Base-by-base conservation (phyloP, 805 yeast species). In the Candida nanaspora region DNA sequence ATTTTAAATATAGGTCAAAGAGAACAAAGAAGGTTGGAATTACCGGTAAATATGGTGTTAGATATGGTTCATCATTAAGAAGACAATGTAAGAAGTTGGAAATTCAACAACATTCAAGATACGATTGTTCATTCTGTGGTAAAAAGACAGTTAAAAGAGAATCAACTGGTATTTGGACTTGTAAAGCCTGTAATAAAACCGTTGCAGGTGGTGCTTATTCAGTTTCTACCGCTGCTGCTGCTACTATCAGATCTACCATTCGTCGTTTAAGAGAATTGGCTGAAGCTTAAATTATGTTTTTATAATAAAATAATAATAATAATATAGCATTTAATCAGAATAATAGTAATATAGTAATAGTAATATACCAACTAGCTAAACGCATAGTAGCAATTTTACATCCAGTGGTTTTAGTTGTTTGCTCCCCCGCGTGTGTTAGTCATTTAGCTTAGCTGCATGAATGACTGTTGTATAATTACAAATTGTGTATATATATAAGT, bases 151-250 rank as follows among this genome's bases (percentile, higher is more conserved):
- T 94, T 57, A 88, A 81, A 78, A 88, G 99, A 82, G 85, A 83
- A 68, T 88, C 98, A 61, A 79, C 94, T 67, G 99, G 99, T 78
- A 86, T 93, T 89, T 93, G 99, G 99, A 70, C 75, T 68, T 93
- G 98, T 80, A 76, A 79, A 73, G 75, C 95, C 57, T 91, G 98
- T 78, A 75, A 74, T 64, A 93, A 87, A 84, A 84, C 95, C 59
- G 86, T 93, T 67, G 99, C 99, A 63, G 99, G 99, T 72, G 99
- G 99, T 81, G 99, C 99, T 74, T 93, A 93, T 89, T 80, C 96
- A 65, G 89, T 93, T 58, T 82, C 95, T 68, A 93, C 99, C 63
- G 93, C 99, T 66, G 97, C 98, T 71, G 99, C 98, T 68, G 95
- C 96, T 74, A 93, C 98, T 63, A 97, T 89, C 73, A 89, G 99